Conservation (phyloP, 768 basidiomycete genomes). For the Mycena metata region DNA sequence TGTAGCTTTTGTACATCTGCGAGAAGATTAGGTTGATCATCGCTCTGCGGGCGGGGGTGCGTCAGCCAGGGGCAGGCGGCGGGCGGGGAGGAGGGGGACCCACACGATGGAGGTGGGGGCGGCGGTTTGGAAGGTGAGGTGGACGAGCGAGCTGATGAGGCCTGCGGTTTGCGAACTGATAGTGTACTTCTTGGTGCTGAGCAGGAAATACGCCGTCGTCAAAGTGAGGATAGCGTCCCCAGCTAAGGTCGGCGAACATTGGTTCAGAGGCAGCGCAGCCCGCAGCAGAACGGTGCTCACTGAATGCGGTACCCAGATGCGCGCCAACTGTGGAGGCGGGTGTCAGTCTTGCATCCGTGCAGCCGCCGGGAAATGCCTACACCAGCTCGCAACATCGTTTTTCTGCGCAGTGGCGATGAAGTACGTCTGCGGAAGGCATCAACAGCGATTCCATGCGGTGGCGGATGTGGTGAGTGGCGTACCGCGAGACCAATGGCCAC, state of each 20-base stretch:
- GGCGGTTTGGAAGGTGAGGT: conserved; percentile 32
- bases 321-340: too few species aligned
- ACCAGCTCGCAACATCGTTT: too few species aligned
- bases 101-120: conserved; percentile 19
- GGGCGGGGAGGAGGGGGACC: background rate
- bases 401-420: conserved; percentile 17
- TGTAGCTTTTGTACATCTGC: too few species aligned
- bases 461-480: background rate
- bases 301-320: conserved; percentile 28
- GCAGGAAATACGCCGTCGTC: conserved; percentile 24
- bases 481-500: conserved; percentile 10
- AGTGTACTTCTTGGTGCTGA: conserved; percentile 4
- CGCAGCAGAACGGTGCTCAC: conserved; percentile 16
- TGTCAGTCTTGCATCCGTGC: too few species aligned
- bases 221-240: conserved; percentile 21
- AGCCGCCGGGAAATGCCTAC: too few species aligned
- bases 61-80: background rate
- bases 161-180: background rate
- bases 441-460: background rate
- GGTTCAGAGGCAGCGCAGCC: too few species aligned
- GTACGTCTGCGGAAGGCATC: conserved; percentile 21
- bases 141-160: conserved; percentile 5
- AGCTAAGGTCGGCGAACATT: too few species aligned
- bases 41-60: too few species aligned
- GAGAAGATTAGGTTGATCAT: conserved; percentile 27